These are phyloP conservation scores for Fusarium sp. DNA, from an alignment of 2,329 filamentous ascomycete genomes.

Conservation along the genomic window DNA sequence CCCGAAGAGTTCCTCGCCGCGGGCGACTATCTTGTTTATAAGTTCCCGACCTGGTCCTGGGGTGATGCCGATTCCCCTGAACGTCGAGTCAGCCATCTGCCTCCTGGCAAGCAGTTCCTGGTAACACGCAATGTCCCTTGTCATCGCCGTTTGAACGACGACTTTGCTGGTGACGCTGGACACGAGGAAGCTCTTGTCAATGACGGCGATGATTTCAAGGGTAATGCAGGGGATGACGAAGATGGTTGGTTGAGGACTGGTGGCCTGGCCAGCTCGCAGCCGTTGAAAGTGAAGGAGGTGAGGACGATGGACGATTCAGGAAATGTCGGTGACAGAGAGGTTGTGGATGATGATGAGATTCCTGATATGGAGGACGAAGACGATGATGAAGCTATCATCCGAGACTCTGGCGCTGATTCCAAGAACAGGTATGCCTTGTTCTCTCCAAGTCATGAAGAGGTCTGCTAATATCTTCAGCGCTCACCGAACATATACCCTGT, in stretches of 20 bases:
- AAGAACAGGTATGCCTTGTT: slow-evolving; percentile 57
- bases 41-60: slow-evolving; percentile 99
- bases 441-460: background rate
- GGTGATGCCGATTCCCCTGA: slow-evolving; percentile 84
- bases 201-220: slow-evolving; percentile 75
- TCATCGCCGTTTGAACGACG: slow-evolving; percentile 88
- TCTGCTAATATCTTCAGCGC: slow-evolving; percentile 64
- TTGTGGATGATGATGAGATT: slow-evolving; percentile 82
- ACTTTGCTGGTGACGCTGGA: slow-evolving; percentile 89
- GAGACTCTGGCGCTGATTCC: slow-evolving; percentile 69
- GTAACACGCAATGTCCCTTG: slow-evolving; percentile 96
- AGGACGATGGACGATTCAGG: slow-evolving; percentile 90
- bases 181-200: slow-evolving; percentile 88
- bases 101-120: slow-evolving; percentile 91
- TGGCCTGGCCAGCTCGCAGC: slow-evolving; percentile 78
- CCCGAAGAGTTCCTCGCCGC: slow-evolving; percentile 96
- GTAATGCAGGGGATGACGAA: slow-evolving; percentile 67
- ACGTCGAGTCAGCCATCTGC: slow-evolving; percentile 84
- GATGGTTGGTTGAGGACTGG: slow-evolving; percentile 95
- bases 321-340: slow-evolving; percentile 80
- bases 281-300: slow-evolving; percentile 82
- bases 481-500: slow-evolving; percentile 94
- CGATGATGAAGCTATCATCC: slow-evolving; percentile 95
- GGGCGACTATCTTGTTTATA: slow-evolving; percentile 98
- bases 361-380: slow-evolving; percentile 99